A percentile compares a stretch with the other conserved stretches of the same genome.
Conservation (phyloP, 2,329 filamentous ascomycete genomes). For the Fulvia fulva region DNA sequence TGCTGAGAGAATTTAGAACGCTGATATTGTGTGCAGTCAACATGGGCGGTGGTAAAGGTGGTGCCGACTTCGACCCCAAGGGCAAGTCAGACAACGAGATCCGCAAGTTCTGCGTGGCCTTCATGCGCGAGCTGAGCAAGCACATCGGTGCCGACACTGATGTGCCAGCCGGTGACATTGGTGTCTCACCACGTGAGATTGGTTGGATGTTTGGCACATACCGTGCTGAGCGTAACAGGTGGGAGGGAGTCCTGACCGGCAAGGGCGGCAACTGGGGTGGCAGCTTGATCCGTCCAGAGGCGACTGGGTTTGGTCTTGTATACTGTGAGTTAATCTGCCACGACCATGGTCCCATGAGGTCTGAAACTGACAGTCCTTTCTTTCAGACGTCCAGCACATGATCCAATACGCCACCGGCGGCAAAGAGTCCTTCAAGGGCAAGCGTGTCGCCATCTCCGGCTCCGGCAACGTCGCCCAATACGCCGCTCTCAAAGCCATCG, state of each 20-base stretch:
- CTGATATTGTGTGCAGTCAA: slow-evolving; percentile 53
- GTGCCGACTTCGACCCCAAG: slow-evolving; percentile 98
- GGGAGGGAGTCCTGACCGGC: slow-evolving; percentile 93
- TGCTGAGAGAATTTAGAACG: too few species aligned
- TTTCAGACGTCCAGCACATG: slow-evolving; percentile 80
- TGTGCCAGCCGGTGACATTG: slow-evolving; percentile 95
- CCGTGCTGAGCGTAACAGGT: slow-evolving; percentile 80
- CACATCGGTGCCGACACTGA: slow-evolving; percentile 97
- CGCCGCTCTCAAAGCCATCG: slow-evolving; percentile 91
- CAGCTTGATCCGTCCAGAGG: slow-evolving; percentile 89
- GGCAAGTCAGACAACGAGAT: slow-evolving; percentile 97
- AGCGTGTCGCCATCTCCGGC: slow-evolving; percentile 91
- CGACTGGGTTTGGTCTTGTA: slow-evolving; percentile 91
- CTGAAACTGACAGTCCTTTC: slow-evolving; percentile 12
- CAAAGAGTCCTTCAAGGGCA: slow-evolving; percentile 80
- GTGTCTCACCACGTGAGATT: slow-evolving; percentile 86
- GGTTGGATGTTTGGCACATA: slow-evolving; percentile 95
- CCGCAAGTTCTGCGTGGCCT: slow-evolving; percentile 90
- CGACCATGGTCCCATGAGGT: too few species aligned
- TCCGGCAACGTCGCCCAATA: slow-evolving; percentile 98
- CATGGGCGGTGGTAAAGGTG: slow-evolving; percentile 97
- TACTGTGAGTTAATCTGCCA: slow-evolving; percentile 57
- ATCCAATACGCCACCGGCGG: slow-evolving; percentile 76
- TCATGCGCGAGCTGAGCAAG: slow-evolving; percentile 93
- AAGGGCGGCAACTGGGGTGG: slow-evolving; percentile 95